Evolutionary conservation across 805 yeast species (phyloP).

Genomic region (Candida golubevii): DNA sequence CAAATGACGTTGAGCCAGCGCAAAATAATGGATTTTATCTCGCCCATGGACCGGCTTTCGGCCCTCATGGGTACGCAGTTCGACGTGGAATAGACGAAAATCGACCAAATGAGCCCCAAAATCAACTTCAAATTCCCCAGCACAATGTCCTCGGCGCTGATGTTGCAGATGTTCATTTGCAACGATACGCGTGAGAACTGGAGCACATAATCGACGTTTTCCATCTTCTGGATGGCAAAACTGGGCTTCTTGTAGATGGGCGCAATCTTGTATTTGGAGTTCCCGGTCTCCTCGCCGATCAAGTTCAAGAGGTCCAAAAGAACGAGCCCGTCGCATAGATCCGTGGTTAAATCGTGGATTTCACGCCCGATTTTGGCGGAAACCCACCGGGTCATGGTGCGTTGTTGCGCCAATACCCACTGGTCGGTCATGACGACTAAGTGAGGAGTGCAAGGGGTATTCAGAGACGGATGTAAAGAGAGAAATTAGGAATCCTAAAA

Average conservation of each 20-base stretch:
- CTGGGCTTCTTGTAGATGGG: constrained; percentile 36
- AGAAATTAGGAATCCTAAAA: too few relatives aligned
- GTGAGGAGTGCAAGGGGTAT: too few relatives aligned
- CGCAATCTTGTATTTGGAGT: constrained; percentile 22
- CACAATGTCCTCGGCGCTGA: constrained; percentile 47
- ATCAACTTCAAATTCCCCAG: constrained; percentile 46
- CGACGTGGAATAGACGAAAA: constrained; percentile 41
- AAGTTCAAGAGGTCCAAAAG: constrained; percentile 35
- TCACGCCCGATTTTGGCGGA: constrained; percentile 31
- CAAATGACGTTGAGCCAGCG: constrained; percentile 48
- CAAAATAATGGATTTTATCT: constrained; percentile 32
- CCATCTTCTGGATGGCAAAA: constrained; percentile 42
- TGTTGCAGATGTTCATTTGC: constrained; percentile 38
- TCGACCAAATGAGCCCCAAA: constrained; percentile 47
- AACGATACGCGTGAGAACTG: constrained; percentile 38
- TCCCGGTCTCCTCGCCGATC: constrained; percentile 19
- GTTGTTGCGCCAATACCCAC: constrained; percentile 45
- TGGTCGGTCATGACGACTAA: constrained; percentile 10
- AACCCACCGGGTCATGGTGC: constrained; percentile 49
- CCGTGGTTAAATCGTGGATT: constrained; percentile 25
- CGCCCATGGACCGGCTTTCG: constrained; percentile 24
- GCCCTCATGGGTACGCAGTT: constrained; percentile 17
- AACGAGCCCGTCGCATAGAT: constrained; percentile 39
- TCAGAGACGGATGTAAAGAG: too few relatives aligned
- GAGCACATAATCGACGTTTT: constrained; percentile 42